Evolutionary conservation across 176 grass and related monocot species (phyloP).

Genomic region (Lolium multiflorum): DNA sequence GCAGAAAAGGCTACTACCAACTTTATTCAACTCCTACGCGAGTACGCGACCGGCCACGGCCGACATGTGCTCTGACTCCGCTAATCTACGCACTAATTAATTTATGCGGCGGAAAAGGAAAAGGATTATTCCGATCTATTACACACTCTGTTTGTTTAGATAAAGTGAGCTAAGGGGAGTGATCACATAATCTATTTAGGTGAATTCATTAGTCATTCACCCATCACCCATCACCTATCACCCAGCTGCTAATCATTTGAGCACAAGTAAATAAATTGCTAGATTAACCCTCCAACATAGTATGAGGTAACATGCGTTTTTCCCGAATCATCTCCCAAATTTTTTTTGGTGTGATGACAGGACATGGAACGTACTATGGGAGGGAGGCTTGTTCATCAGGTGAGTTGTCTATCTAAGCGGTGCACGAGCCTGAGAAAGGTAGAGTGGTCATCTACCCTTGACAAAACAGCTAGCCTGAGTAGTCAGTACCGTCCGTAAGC

Average conservation of each 20-base stretch:
- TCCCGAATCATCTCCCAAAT: background rate
- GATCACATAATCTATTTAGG: background rate
- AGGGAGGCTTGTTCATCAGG: background rate
- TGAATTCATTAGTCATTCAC: background rate
- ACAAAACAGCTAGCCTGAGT: background rate
- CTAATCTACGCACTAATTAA: conserved; percentile 35
- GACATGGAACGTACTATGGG: background rate
- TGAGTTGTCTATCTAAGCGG: background rate
- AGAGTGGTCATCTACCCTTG: conserved; percentile 21
- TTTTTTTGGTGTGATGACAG: background rate
- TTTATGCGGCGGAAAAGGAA: background rate
- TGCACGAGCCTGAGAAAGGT: background rate
- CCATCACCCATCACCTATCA: background rate
- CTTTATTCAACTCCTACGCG: conserved; percentile 52
- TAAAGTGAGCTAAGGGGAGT: background rate
- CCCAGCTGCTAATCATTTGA: conserved; percentile 12
- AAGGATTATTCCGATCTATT: background rate
- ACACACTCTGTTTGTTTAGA: background rate
- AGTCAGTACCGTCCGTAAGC: background rate
- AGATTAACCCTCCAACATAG: background rate
- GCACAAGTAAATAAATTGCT: background rate
- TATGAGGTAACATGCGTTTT: background rate
- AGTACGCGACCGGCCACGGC: conserved; percentile 31
- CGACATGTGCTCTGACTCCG: background rate
- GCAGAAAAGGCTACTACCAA: conserved; percentile 44